These are phyloP conservation scores for Lachnellula suecica DNA, from an alignment of 2,329 filamentous ascomycete genomes.

Conservation along the genomic window DNA sequence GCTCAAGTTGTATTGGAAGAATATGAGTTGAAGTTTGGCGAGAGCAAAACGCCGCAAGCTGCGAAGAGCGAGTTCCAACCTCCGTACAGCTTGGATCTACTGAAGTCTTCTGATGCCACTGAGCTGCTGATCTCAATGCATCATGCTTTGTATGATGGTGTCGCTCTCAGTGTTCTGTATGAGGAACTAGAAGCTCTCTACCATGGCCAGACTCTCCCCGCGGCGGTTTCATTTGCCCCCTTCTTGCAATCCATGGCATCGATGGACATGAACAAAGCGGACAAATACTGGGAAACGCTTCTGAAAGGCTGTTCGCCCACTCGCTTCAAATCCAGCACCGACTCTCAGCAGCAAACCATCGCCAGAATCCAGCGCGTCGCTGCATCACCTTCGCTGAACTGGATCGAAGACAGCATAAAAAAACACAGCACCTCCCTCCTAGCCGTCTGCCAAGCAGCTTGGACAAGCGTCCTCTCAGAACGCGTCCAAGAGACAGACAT, in stretches of 20 bases:
- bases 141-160: slow-evolving; percentile 85
- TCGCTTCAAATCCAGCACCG: not conserved
- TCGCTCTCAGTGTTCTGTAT: slow-evolving; percentile 69
- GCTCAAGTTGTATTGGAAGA: slow-evolving; percentile 67
- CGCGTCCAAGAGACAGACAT: slow-evolving; percentile 61
- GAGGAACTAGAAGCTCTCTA: slow-evolving; percentile 67
- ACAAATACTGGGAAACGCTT: slow-evolving; percentile 65
- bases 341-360: not conserved
- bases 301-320: slow-evolving; percentile 51
- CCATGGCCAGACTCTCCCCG: slow-evolving; percentile 43
- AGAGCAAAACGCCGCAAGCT: not conserved
- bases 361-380: slow-evolving; percentile 11
- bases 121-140: slow-evolving; percentile 47
- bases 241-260: slow-evolving; percentile 63
- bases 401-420: slow-evolving; percentile 49
- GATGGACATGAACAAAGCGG: slow-evolving; percentile 46
- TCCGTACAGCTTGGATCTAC: slow-evolving; percentile 26
- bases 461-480: slow-evolving; percentile 63
- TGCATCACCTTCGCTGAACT: slow-evolving; percentile 18
- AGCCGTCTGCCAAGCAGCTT: slow-evolving; percentile 69
- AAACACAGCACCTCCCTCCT: slow-evolving; percentile 61
- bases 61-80: slow-evolving; percentile 16
- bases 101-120: not conserved
- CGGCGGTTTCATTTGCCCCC: slow-evolving; percentile 54
- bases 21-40: slow-evolving; percentile 32